These are phyloP conservation scores for Alternaria consortialis DNA, from an alignment of 2,329 filamentous ascomycete genomes.

Conservation along the genomic window DNA sequence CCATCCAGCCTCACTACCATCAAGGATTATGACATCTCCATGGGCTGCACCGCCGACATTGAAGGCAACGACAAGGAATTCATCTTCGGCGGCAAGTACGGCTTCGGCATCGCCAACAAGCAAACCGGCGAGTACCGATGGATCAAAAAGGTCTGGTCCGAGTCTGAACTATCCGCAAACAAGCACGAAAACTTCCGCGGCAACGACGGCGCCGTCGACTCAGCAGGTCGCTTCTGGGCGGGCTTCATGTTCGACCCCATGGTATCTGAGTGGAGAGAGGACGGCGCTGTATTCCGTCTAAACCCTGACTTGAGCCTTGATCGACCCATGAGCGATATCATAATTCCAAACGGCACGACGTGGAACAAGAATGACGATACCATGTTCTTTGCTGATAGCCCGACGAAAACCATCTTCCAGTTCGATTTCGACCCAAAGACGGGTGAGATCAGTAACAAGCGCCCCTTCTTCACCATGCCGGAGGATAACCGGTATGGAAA, in stretches of 20 bases:
- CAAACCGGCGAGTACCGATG: constrained; percentile 64
- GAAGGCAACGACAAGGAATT: constrained; percentile 73
- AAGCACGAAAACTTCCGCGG: constrained; percentile 65
- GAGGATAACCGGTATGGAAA: constrained; percentile 60
- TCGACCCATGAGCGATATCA: constrained; percentile 69
- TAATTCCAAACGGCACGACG: constrained; percentile 84
- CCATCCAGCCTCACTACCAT: constrained; percentile 66
- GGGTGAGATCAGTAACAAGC: constrained; percentile 72
- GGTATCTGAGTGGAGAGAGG: constrained; percentile 61
- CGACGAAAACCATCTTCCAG: constrained; percentile 72
- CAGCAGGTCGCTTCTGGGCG: constrained; percentile 82
- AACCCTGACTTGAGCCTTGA: constrained; percentile 68
- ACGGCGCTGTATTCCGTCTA: constrained; percentile 79
- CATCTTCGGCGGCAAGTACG: constrained; percentile 81
- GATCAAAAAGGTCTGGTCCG: constrained; percentile 65
- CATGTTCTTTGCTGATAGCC: constrained; percentile 86
- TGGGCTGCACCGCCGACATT: constrained; percentile 77
- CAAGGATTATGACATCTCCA: constrained; percentile 64
- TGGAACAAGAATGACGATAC: constrained; percentile 78
- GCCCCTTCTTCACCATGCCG: constrained; percentile 76
- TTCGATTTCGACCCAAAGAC: constrained; percentile 76
- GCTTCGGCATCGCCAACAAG: constrained; percentile 79
- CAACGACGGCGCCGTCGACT: constrained; percentile 86
- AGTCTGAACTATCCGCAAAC: constrained; percentile 56
- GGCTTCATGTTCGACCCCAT: constrained; percentile 86